These are phyloP conservation scores for Paecilomyces dactylethromorphus DNA, from an alignment of 2,329 filamentous ascomycete genomes.

Conservation along the genomic window DNA sequence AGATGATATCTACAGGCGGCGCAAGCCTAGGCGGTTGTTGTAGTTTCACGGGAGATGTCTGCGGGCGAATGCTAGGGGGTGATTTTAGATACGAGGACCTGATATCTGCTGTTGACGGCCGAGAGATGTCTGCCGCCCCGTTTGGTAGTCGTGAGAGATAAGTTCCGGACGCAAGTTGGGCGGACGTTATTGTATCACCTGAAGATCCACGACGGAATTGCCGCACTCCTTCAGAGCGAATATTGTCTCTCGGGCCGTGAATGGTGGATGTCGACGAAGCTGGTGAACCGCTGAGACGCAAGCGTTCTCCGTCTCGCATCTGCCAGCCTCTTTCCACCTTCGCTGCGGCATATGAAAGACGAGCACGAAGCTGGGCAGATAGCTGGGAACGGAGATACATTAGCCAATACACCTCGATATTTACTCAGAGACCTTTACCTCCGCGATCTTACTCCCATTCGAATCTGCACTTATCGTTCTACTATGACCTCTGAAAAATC, in stretches of 20 bases:
- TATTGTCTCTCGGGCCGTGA: constrained; percentile 46
- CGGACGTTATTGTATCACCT: constrained; percentile 14
- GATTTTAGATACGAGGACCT: background rate
- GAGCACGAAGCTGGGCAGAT: constrained; percentile 71
- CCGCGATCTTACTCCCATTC: constrained; percentile 65
- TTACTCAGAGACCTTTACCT: constrained; percentile 47
- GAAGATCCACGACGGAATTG: constrained; percentile 18
- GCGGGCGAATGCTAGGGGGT: constrained; percentile 3
- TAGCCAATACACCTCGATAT: constrained; percentile 8
- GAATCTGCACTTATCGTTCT: constrained; percentile 66
- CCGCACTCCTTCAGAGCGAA: constrained; percentile 44
- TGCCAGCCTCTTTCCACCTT: constrained; percentile 91
- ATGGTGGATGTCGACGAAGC: constrained; percentile 51
- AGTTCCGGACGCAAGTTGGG: constrained; percentile 11
- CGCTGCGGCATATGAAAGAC: constrained; percentile 86
- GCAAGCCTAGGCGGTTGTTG: constrained; percentile 29
- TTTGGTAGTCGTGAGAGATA: background rate
- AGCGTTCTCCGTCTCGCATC: constrained; percentile 59
- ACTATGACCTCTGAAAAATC: constrained; percentile 48
- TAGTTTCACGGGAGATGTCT: constrained; percentile 12
- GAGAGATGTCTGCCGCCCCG: background rate
- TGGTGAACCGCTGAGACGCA: constrained; percentile 62
- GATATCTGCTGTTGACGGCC: background rate
- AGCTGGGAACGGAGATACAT: constrained; percentile 44
- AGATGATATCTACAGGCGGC: constrained; percentile 37